Evolutionary conservation across 1,284 basidiomycete species (phyloP).

Genomic region (Xanthoconium separans): DNA sequence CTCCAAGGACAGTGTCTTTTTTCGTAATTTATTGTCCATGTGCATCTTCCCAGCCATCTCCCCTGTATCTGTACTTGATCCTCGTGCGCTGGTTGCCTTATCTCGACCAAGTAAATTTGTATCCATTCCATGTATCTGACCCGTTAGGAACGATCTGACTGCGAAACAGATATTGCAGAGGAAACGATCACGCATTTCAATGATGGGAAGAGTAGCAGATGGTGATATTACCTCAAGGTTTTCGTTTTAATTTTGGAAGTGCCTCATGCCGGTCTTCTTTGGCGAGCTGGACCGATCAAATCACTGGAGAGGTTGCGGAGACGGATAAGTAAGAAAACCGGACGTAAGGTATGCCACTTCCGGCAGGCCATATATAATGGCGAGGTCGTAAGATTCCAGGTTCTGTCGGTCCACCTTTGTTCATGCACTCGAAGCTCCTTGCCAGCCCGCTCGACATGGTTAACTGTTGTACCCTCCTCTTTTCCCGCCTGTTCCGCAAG

Average conservation of each 20-base stretch:
- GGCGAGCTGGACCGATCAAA: slow-evolving; percentile 12
- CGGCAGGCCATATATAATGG: slow-evolving; percentile 24
- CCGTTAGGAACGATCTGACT: slow-evolving; percentile 31
- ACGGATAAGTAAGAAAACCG: slow-evolving; percentile 19
- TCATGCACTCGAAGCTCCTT: slow-evolving; percentile 29
- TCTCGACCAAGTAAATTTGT: slow-evolving; percentile 19
- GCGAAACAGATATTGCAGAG: slow-evolving; percentile 23
- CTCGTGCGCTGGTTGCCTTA: slow-evolving; percentile 27
- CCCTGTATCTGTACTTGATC: slow-evolving; percentile 34
- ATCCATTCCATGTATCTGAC: slow-evolving; percentile 12
- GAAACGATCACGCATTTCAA: slow-evolving; percentile 36
- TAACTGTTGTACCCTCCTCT: slow-evolving; percentile 19
- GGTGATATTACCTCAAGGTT: slow-evolving; percentile 35
- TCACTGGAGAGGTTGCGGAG: slow-evolving; percentile 18
- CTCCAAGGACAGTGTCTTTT: slow-evolving; percentile 38
- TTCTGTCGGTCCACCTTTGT: slow-evolving; percentile 10
- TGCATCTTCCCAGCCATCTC: slow-evolving; percentile 23
- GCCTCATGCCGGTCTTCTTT: slow-evolving; percentile 28
- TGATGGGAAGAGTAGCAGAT: slow-evolving; percentile 19
- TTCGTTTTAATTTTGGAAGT: slow-evolving; percentile 26
- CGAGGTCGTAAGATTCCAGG: slow-evolving; percentile 4
- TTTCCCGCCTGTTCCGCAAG: slow-evolving; percentile 23
- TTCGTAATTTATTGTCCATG: slow-evolving; percentile 31
- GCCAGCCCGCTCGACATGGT: slow-evolving; percentile 28
- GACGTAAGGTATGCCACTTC: slow-evolving; percentile 15